Evolutionary conservation across 73 alveolate genomes (phyloP).

Genomic region (Paramecium caudatum): DNA sequence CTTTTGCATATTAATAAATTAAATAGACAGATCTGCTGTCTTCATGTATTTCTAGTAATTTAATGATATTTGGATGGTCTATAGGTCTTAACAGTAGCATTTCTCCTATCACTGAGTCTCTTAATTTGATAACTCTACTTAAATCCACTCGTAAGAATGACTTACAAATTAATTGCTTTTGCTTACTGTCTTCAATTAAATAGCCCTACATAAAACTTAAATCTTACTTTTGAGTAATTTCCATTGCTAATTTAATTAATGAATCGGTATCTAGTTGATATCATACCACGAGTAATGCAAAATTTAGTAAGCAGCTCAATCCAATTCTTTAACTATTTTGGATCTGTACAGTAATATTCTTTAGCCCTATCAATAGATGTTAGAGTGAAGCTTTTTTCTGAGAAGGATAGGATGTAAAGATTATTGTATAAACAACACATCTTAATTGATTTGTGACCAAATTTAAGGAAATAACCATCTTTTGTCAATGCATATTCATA

Average conservation of each 20-base stretch:
- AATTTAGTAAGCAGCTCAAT: neutral
- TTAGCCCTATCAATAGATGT: neutral
- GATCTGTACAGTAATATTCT: constrained; percentile 31
- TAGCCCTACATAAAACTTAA: constrained; percentile 14
- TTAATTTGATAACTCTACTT: neutral
- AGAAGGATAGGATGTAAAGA: neutral
- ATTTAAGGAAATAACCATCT: constrained; percentile 18
- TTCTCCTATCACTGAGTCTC: constrained; percentile 52
- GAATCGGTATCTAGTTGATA: neutral
- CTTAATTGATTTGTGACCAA: neutral
- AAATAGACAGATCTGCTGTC: constrained; percentile 10
- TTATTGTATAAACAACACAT: neutral
- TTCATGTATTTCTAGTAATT: constrained; percentile 56
- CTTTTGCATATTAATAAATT: constrained; percentile 38
- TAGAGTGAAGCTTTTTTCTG: constrained; percentile 18
- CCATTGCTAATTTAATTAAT: constrained; percentile 40
- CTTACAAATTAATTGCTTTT: constrained; percentile 17
- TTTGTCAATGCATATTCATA: constrained; percentile 18
- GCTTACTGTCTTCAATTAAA: constrained; percentile 42
- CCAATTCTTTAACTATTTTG: constrained; percentile 39
- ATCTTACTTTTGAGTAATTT: constrained; percentile 39
- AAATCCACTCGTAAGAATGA: constrained; percentile 9
- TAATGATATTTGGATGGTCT: constrained; percentile 44
- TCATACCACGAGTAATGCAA: constrained; percentile 20
- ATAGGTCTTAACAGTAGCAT: constrained; percentile 18